A percentile compares a stretch with the other conserved stretches of the same genome.
Evolutionary conservation across 2,329 filamentous ascomycete genomes (phyloP).

Genomic region (Periglandula ipomoeae): DNA sequence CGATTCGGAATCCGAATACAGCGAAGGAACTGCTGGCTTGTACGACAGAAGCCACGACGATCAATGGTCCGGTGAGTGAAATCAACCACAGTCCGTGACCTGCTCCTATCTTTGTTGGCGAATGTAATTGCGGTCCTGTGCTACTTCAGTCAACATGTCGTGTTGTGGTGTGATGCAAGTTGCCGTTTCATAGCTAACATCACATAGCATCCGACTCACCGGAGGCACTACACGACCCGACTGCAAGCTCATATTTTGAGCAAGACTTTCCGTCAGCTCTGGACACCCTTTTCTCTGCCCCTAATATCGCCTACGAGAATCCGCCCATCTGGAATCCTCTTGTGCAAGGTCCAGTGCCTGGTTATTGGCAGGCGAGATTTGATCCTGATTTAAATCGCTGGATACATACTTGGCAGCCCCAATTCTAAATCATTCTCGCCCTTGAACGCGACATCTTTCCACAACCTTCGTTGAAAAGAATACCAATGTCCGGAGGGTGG

Average conservation of each 20-base stretch:
- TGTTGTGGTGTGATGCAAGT: neutral
- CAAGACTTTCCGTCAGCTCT: neutral
- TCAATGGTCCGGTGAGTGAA: conserved; percentile 5
- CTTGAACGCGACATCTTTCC: neutral
- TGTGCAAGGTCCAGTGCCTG: conserved; percentile 20
- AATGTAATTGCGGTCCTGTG: neutral
- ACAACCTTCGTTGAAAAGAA: neutral
- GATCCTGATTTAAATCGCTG: conserved; percentile 20
- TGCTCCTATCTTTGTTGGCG: conserved; percentile 7
- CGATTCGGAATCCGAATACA: conserved; percentile 18
- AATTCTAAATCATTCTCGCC: conserved; percentile 10
- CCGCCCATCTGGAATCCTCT: conserved; percentile 20
- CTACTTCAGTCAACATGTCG: neutral
- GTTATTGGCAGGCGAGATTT: conserved; percentile 26
- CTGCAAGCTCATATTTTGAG: conserved; percentile 2
- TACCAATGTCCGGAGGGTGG: conserved; percentile 28
- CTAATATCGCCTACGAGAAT: conserved; percentile 4
- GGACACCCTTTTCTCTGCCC: neutral
- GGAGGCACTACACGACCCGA: conserved; percentile 2
- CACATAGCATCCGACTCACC: neutral
- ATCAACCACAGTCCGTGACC: neutral
- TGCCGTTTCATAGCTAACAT: neutral
- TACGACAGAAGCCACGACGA: conserved; percentile 7
- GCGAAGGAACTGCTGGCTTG: conserved; percentile 7
- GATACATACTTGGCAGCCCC: conserved; percentile 29